A percentile compares a stretch with the other conserved stretches of the same genome.
phyloP scores from a whole-genome alignment of 192 early-diverging fungal species.

The Backusella macrospora region DNA sequence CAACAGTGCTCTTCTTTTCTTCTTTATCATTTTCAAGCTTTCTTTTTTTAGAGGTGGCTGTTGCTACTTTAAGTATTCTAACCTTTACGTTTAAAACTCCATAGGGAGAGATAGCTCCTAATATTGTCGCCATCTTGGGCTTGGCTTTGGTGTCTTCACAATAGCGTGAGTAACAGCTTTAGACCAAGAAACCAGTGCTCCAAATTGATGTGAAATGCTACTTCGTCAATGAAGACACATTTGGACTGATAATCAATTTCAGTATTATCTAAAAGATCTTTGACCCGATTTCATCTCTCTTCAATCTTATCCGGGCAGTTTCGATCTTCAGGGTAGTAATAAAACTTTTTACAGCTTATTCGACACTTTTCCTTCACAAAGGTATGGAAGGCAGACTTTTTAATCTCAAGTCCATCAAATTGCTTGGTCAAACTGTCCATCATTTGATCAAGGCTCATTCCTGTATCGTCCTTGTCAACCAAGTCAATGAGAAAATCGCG shows the following conservation, averaged over 20 bases:
- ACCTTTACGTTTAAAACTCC: constrained; percentile 15
- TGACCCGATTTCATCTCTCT: constrained; percentile 14
- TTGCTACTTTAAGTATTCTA: background rate
- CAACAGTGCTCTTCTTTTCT: constrained; percentile 2
- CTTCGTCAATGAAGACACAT: constrained; percentile 29
- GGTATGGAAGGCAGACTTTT: constrained; percentile 9
- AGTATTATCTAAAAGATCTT: background rate
- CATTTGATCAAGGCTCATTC: constrained; percentile 12
- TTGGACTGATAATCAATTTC: constrained; percentile 22
- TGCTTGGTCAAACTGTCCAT: background rate
- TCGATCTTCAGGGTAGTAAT: background rate
- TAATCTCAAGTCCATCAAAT: background rate
- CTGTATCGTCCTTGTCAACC: background rate
- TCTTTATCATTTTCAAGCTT: background rate
- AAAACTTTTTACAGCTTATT: constrained; percentile 3
- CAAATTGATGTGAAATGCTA: constrained; percentile 23
- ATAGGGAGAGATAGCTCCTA: constrained; percentile 14
- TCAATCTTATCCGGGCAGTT: constrained; percentile 19
- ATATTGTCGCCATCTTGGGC: constrained; percentile 13
- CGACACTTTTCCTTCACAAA: constrained; percentile 7
- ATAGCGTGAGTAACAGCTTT: constrained; percentile 1
- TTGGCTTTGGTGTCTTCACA: constrained; percentile 13
- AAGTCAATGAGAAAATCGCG: background rate
- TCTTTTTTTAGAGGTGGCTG: constrained; percentile 13
- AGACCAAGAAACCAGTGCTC: constrained; percentile 1